A percentile compares a stretch with the other conserved stretches of the same genome.
Conservation (phyloP, 352 stramenopile genomes). For the Globisporangium heterothallicum region DNA sequence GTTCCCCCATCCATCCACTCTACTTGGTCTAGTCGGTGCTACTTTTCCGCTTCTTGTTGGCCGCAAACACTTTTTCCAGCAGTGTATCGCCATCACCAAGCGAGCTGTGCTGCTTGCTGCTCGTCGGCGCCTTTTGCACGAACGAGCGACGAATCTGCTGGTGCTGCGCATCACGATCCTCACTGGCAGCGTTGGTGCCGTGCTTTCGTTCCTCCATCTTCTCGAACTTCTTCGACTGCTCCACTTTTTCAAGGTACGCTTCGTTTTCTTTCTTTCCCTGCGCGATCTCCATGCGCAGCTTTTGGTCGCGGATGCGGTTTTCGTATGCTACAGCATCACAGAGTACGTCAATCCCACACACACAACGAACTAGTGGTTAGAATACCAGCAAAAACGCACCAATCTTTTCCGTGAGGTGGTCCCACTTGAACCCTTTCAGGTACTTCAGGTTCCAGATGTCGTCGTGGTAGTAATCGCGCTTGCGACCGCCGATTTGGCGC, state of each 20-base stretch:
- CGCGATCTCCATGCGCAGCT: slow-evolving; percentile 81
- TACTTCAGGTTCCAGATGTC: slow-evolving; percentile 99
- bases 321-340: slow-evolving; percentile 47
- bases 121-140: slow-evolving; percentile 60
- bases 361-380: no score
- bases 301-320: slow-evolving; percentile 83
- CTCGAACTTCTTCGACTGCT: slow-evolving; percentile 82
- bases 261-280: slow-evolving; percentile 87
- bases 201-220: slow-evolving; percentile 83
- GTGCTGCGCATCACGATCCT: slow-evolving; percentile 14
- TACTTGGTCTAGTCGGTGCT: slow-evolving; percentile 5
- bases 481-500: slow-evolving; percentile 89
- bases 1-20: slow-evolving; percentile 3
- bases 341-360: neutral
- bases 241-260: slow-evolving; percentile 80
- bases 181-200: slow-evolving; percentile 15
- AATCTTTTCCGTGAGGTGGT: slow-evolving; percentile 98
- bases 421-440: slow-evolving; percentile 98
- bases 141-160: slow-evolving; percentile 72
- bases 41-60: slow-evolving; percentile 56
- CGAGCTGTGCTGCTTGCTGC: slow-evolving; percentile 61
- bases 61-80: slow-evolving; percentile 65
- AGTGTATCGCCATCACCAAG: slow-evolving; percentile 36
- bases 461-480: slow-evolving; percentile 95
- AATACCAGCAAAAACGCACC: slow-evolving; percentile 74